Evolutionary conservation across 2,329 filamentous ascomycete species (phyloP), one percentile per base, ranked within the genome.

Genomic region (Neurospora crassa): DNA sequence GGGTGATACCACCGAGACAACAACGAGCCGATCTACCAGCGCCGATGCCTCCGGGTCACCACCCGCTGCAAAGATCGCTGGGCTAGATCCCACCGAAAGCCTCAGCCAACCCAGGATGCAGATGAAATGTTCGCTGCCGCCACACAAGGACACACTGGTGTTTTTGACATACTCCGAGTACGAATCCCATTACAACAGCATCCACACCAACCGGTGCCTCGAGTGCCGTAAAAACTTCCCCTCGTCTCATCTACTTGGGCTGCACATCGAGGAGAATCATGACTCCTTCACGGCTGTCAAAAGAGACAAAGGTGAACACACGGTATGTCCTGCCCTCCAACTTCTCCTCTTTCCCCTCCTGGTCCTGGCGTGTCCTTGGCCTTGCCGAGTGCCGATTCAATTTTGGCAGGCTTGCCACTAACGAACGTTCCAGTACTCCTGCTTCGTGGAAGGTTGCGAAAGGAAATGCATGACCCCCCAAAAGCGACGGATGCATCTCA

Each of bases 211-310:
- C 79, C 89, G 95, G 63, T 99, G 96, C 79, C 83, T 90, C 11
- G 91, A 94, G 77, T 99, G 96, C 79, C 85, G 87, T 70, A 93
- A 88, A 79, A 98, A 97, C 79, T 93, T 98, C 74, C 96, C 96
- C 1, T 94, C 93, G 0, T 86, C 90, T 43, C 90, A 94, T 79
- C 89, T 96, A 70, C 85, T 99, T 69, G 85, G 87, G 71, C 81
- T 98, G 67, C 96, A 99, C 79, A 94, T 97, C 74, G 90, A 94
- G 75, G 96, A 98, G 80, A 92, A 91, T 75, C 96, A 98, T 80
- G 94, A 99, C 81, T 88, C 93, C 8, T 86, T 98, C 72, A 85
- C 88, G 47, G 89, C 88, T 68, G 87, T 92, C 12, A 88, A 85
- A 78, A 88, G 90, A 75, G 93, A 93, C 69, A 88, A 89, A 76